Conservation (phyloP, 2,329 filamentous ascomycete genomes). For the Ceratocystis cacaofunesta region DNA sequence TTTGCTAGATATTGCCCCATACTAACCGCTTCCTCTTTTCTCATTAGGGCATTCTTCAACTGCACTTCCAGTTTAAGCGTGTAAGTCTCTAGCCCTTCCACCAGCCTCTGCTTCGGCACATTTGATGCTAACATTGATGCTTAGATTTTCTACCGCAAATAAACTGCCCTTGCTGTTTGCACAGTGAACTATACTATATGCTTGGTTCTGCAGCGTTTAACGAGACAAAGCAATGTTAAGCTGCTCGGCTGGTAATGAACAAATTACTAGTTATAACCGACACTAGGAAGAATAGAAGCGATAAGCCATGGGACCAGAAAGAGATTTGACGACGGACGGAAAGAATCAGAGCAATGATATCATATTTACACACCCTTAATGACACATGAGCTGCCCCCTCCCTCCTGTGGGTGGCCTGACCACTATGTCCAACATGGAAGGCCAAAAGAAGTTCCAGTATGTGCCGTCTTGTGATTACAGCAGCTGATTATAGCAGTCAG, state of each 20-base stretch:
- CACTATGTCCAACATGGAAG: not conserved
- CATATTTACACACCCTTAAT: not conserved
- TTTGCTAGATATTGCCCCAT: slow-evolving; percentile 14
- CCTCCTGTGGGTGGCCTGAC: not conserved
- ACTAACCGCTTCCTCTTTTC: slow-evolving; percentile 15
- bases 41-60: slow-evolving; percentile 71
- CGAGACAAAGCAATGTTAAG: not conserved
- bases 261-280: not conserved
- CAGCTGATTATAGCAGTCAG: not conserved
- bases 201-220: not conserved
- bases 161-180: slow-evolving; percentile 17
- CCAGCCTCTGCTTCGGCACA: slow-evolving; percentile 2
- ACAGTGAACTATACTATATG: not conserved
- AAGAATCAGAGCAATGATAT: not conserved
- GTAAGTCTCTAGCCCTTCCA: slow-evolving; percentile 33
- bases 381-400: not conserved
- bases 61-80: slow-evolving; percentile 99
- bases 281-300: not conserved
- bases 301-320: not conserved
- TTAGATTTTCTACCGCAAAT: slow-evolving; percentile 44
- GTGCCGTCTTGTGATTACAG: not conserved
- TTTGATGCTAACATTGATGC: slow-evolving; percentile 14
- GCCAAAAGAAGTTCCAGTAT: not conserved
- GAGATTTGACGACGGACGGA: not conserved
- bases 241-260: not conserved